A percentile compares a stretch with the other conserved stretches of the same genome.
phyloP scores from a whole-genome alignment of 1,139 yeast species.

The Debaryomyces singareniensis region DNA sequence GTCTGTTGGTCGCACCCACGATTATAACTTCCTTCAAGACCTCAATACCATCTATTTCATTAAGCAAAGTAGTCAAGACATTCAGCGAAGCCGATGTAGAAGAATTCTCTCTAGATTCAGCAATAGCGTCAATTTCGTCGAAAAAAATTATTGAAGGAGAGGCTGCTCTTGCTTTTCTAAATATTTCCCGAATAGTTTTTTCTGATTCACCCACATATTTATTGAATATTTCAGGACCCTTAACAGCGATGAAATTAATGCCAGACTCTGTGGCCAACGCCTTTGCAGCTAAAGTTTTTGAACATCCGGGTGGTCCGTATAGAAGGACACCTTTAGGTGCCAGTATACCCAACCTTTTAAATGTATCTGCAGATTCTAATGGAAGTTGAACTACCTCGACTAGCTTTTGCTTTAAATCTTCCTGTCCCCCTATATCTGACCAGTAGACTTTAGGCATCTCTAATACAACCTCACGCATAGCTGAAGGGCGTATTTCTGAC shows the following conservation, averaged over 20 bases:
- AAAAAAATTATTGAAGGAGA: conserved; percentile 89
- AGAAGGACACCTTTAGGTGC: conserved; percentile 90
- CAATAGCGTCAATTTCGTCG: conserved; percentile 92
- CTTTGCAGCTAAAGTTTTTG: conserved; percentile 88
- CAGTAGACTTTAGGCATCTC: conserved; percentile 93
- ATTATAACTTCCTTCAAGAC: conserved; percentile 88
- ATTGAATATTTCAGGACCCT: conserved; percentile 92
- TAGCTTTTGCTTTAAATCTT: conserved; percentile 68
- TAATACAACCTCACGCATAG: conserved; percentile 90
- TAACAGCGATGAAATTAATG: conserved; percentile 83
- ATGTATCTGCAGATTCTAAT: conserved; percentile 73
- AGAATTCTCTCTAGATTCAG: conserved; percentile 60
- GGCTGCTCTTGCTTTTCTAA: conserved; percentile 88
- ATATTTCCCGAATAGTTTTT: conserved; percentile 79
- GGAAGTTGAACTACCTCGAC: conserved; percentile 92
- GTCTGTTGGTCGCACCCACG: conserved; percentile 93
- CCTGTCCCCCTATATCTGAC: conserved; percentile 96
- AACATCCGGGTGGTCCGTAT: conserved; percentile 97
- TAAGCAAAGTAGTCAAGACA: conserved; percentile 80
- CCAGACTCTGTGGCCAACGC: conserved; percentile 96
- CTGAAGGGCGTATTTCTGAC: conserved; percentile 82
- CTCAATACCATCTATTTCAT: conserved; percentile 95
- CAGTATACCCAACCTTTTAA: conserved; percentile 66
- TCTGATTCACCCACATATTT: conserved; percentile 95
- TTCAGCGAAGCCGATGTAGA: conserved; percentile 73